phyloP scores from a whole-genome alignment of 805 yeast genomes.

The Candida boleticola region DNA sequence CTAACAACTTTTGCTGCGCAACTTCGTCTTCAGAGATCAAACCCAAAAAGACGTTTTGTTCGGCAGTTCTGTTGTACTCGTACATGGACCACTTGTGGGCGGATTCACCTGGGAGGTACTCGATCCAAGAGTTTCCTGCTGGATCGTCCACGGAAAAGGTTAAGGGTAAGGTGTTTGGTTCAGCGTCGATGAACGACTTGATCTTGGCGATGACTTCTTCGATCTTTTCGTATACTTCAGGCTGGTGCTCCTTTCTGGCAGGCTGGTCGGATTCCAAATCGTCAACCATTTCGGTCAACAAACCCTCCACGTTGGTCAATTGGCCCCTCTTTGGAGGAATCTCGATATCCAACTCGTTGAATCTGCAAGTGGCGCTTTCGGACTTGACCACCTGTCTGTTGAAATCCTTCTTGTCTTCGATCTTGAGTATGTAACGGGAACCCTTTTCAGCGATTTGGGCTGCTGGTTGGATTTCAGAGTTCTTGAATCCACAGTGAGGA shows the following conservation, averaged over 20 bases:
- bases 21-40: conserved; percentile 68
- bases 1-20: conserved; percentile 45
- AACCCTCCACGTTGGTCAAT: conserved; percentile 88
- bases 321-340: conserved; percentile 96
- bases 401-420: conserved; percentile 71
- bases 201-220: conserved; percentile 65
- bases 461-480: conserved; percentile 95
- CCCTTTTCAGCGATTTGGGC: conserved; percentile 90
- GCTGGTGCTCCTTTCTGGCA: conserved; percentile 69
- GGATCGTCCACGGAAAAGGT: conserved; percentile 87
- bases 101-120: conserved; percentile 81
- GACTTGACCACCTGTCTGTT: conserved; percentile 90
- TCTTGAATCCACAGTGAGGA: conserved; percentile 89
- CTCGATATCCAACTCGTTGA: conserved; percentile 83
- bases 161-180: conserved; percentile 67
- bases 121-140: conserved; percentile 96
- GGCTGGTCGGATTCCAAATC: conserved; percentile 83
- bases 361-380: conserved; percentile 77
- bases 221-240: conserved; percentile 74
- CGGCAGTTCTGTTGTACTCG: conserved; percentile 81
- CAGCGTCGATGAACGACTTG: conserved; percentile 58
- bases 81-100: conserved; percentile 85
- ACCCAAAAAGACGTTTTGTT: conserved; percentile 84
- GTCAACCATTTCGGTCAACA: conserved; percentile 76
- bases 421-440: conserved; percentile 61